Percentiles rank a stretch among this genome's conserved stretches.
Evolutionary conservation across 306 rosid species (phyloP).

Genomic region (Rosa persica): DNA sequence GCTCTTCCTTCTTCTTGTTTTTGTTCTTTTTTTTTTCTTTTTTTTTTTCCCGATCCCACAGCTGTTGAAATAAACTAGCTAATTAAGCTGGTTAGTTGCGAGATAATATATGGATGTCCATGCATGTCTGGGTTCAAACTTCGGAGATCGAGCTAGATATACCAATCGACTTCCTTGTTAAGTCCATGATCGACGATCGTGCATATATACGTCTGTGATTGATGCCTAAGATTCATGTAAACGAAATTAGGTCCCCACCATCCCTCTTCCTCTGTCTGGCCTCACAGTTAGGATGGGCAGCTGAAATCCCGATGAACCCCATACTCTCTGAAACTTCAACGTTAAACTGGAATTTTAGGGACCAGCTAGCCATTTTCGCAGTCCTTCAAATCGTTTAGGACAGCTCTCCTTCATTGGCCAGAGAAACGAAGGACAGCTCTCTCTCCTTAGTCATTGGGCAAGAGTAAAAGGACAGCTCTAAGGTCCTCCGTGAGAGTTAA

Average conservation of each 20-base stretch:
- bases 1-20: neutral
- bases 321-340: constrained; percentile 6
- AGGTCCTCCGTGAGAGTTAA: neutral
- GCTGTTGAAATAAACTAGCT: neutral
- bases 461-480: neutral
- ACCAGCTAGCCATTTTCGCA: neutral
- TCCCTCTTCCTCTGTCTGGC: neutral
- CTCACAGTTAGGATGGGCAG: constrained; percentile 11
- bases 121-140: neutral
- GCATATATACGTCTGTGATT: neutral
- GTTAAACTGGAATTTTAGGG: constrained; percentile 9
- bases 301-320: constrained; percentile 6
- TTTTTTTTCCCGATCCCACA: neutral
- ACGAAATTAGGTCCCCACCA: constrained; percentile 11
- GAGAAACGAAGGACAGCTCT: constrained; percentile 5
- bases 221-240: neutral
- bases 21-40: too few relatives aligned
- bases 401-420: constrained; percentile 8
- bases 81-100: neutral
- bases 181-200: neutral
- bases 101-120: neutral
- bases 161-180: neutral
- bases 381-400: constrained; percentile 6
- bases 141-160: neutral
- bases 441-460: neutral